These are phyloP conservation scores for Evernia prunastri DNA, from an alignment of 495 filamentous ascomycete genomes.

Conservation along the genomic window DNA sequence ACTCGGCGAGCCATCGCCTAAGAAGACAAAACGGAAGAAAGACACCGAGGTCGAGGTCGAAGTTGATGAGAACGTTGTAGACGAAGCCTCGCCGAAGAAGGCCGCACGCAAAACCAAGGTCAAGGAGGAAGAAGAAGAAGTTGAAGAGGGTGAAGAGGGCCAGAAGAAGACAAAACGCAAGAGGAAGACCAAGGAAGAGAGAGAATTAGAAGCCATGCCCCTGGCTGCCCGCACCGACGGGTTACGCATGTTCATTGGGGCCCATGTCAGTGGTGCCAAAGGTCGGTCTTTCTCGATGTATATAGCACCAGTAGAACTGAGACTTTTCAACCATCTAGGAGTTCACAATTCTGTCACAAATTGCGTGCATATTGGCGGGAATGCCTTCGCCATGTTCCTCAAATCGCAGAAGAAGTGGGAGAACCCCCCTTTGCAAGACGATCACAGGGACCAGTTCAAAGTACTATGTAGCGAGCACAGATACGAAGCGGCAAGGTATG, in stretches of 20 bases:
- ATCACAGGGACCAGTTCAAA: constrained; percentile 61
- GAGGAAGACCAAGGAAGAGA: constrained; percentile 40
- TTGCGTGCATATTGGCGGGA: constrained; percentile 73
- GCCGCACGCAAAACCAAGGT: constrained; percentile 9
- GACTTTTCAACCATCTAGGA: constrained; percentile 30
- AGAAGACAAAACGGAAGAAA: constrained; percentile 15
- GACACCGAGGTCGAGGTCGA: constrained; percentile 6
- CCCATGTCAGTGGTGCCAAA: constrained; percentile 84
- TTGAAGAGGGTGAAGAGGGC: constrained; percentile 24
- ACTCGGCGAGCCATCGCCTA: neutral
- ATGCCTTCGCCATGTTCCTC: constrained; percentile 88
- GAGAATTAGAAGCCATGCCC: constrained; percentile 49
- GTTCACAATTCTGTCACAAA: constrained; percentile 86
- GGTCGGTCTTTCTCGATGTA: constrained; percentile 43
- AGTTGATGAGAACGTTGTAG: constrained; percentile 6
- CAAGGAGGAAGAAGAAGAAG: constrained; percentile 30
- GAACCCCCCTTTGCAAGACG: constrained; percentile 67
- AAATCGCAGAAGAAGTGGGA: constrained; percentile 94
- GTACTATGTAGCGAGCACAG: constrained; percentile 57
- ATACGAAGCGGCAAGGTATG: constrained; percentile 59
- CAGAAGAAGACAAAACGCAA: constrained; percentile 22
- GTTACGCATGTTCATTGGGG: constrained; percentile 79
- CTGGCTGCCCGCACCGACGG: constrained; percentile 61
- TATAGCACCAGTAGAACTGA: constrained; percentile 3
- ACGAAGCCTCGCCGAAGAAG: constrained; percentile 2